Percentiles rank a stretch among this genome's conserved stretches.
phyloP scores from a whole-genome alignment of 768 basidiomycete genomes.

The Crepidotus variabilis region DNA sequence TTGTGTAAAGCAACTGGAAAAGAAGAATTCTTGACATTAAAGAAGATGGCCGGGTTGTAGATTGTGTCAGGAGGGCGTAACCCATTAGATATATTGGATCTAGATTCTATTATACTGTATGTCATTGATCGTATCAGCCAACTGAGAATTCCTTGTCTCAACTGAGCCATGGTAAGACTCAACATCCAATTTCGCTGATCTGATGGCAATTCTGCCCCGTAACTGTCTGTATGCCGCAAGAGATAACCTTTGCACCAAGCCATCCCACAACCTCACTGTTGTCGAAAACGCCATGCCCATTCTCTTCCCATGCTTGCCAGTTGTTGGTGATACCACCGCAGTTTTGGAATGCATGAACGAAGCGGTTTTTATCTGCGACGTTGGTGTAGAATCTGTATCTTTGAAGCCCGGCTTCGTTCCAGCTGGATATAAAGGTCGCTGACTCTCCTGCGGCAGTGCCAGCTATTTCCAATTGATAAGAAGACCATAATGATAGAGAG shows the following conservation, averaged over 20 bases:
- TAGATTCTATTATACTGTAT: no score
- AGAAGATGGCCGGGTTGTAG: slow-evolving; percentile 59
- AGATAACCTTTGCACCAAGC: not conserved
- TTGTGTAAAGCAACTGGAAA: slow-evolving; percentile 75
- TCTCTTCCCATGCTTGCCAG: slow-evolving; percentile 3
- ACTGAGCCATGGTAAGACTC: no score
- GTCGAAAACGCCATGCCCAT: slow-evolving; percentile 5
- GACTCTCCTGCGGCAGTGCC: not conserved
- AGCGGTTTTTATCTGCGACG: not conserved
- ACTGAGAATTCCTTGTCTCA: no score
- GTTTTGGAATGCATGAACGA: slow-evolving; percentile 5
- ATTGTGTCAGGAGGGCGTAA: not conserved
- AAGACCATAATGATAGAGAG: no score
- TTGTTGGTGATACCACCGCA: slow-evolving; percentile 5
- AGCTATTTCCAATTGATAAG: not conserved
- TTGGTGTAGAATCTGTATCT: slow-evolving; percentile 5
- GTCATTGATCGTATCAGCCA: no score
- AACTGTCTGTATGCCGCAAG: slow-evolving; percentile 1
- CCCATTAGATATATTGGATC: not conserved
- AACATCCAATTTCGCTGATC: slow-evolving; percentile 4
- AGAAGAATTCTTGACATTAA: slow-evolving; percentile 65
- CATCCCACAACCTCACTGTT: slow-evolving; percentile 1
- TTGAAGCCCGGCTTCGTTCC: not conserved
- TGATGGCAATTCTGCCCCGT: slow-evolving; percentile 2
- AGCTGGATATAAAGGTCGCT: slow-evolving; percentile 3